A percentile compares a stretch with the other conserved stretches of the same genome.
These are phyloP conservation scores for Whalleya microplaca DNA, from an alignment of 2,329 filamentous ascomycete genomes.

Conservation along the genomic window DNA sequence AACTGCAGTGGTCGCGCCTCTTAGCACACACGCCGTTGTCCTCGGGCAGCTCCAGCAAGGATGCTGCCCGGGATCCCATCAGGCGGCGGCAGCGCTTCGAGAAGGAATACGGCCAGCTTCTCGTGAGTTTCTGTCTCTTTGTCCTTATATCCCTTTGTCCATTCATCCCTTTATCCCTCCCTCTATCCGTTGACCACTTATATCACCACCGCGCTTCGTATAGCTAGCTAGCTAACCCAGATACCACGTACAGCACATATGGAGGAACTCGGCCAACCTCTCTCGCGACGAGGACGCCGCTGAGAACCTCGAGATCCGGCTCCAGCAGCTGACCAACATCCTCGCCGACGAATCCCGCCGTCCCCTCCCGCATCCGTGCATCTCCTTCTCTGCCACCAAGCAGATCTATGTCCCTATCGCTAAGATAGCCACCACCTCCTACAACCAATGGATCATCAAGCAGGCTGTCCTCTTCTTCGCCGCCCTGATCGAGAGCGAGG, in stretches of 20 bases:
- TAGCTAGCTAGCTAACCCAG: background rate
- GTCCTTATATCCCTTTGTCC: background rate
- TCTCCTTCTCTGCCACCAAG: conserved; percentile 81
- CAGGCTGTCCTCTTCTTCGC: conserved; percentile 87
- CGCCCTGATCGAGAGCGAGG: conserved; percentile 92
- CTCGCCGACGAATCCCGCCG: conserved; percentile 88
- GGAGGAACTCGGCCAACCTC: conserved; percentile 65
- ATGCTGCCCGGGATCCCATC: conserved; percentile 64
- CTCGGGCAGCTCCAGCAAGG: conserved; percentile 58
- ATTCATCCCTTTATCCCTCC: background rate
- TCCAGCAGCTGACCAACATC: conserved; percentile 69
- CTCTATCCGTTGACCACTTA: conserved; percentile 7
- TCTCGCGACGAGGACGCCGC: conserved; percentile 63
- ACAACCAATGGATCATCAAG: conserved; percentile 83
- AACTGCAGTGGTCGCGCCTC: conserved; percentile 66
- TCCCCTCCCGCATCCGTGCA: conserved; percentile 88
- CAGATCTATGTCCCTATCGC: conserved; percentile 89
- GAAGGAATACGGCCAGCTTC: conserved; percentile 65
- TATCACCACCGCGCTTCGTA: background rate
- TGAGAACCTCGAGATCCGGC: conserved; percentile 63
- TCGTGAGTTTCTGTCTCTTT: conserved; percentile 58
- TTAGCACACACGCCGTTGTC: conserved; percentile 65
- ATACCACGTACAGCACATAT: conserved; percentile 52
- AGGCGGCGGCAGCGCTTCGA: conserved; percentile 69
- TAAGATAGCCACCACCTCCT: conserved; percentile 83